Percentiles rank a stretch among this genome's conserved stretches.
These are phyloP conservation scores for Cinnamomum chago DNA, from an alignment of 164 flowering plant species.

Conservation along the genomic window DNA sequence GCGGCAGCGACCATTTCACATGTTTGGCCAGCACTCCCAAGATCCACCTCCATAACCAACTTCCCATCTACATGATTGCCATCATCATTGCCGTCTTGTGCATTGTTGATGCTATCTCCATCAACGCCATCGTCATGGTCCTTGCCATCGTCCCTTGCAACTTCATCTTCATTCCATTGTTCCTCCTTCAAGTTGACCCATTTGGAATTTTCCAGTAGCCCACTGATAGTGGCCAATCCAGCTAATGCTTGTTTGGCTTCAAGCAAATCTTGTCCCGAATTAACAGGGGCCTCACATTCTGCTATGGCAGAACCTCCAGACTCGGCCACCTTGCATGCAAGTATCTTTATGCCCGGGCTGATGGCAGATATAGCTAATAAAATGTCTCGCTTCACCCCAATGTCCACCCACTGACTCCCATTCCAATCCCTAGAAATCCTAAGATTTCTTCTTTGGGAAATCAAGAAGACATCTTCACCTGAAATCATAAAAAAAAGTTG, in stretches of 20 bases:
- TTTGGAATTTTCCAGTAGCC: slow-evolving; percentile 14
- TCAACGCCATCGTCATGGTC: slow-evolving; percentile 7
- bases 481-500: slow-evolving; percentile 6
- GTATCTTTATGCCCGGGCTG: slow-evolving; percentile 37
- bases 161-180: slow-evolving; percentile 21
- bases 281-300: slow-evolving; percentile 16
- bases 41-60: slow-evolving; percentile 2
- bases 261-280: slow-evolving; percentile 21
- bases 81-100: slow-evolving; percentile 3
- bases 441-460: slow-evolving; percentile 40
- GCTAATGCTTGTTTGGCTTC: slow-evolving; percentile 23
- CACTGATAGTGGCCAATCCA: slow-evolving; percentile 10
- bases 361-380: slow-evolving; percentile 35
- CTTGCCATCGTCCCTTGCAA: slow-evolving; percentile 15
- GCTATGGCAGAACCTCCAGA: slow-evolving; percentile 31
- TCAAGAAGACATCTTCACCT: slow-evolving; percentile 70
- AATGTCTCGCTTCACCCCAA: slow-evolving; percentile 58
- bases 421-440: slow-evolving; percentile 82
- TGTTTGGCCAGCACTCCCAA: slow-evolving; percentile 10
- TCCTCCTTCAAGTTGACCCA: slow-evolving; percentile 19
- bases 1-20: slow-evolving; percentile 7
- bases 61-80: slow-evolving; percentile 12
- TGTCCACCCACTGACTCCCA: slow-evolving; percentile 57
- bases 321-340: slow-evolving; percentile 35
- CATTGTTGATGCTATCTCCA: slow-evolving; percentile 5